Conservation (phyloP, 192 early-diverging fungal genomes). For the Spinellus fusiger region DNA sequence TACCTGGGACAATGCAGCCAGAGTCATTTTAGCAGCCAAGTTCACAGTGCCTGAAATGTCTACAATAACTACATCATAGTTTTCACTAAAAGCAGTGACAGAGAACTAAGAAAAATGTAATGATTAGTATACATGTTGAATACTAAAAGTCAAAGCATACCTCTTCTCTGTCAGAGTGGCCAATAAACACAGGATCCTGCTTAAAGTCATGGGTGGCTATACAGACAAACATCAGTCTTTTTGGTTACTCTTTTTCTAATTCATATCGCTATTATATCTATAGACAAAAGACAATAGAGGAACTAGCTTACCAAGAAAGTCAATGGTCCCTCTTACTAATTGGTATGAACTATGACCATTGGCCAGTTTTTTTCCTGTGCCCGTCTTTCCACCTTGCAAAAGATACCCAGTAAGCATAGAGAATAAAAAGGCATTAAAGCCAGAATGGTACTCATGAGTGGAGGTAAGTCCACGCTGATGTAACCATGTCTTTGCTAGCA, state of each 20-base stretch:
- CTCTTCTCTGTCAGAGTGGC: constrained; percentile 49
- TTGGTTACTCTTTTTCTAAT: no score
- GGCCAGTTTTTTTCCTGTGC: constrained; percentile 57
- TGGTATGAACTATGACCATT: constrained; percentile 78
- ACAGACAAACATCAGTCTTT: not conserved
- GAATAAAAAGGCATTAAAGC: constrained; percentile 75
- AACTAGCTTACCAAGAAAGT: constrained; percentile 56
- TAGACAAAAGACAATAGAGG: not conserved
- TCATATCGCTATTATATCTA: no score
- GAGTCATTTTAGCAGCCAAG: constrained; percentile 64
- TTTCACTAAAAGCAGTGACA: constrained; percentile 46
- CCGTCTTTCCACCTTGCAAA: constrained; percentile 52
- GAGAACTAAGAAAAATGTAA: constrained; percentile 46
- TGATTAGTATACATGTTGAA: constrained; percentile 6
- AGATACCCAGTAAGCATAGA: constrained; percentile 87
- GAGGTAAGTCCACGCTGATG: constrained; percentile 65
- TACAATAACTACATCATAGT: constrained; percentile 78
- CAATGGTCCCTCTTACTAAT: constrained; percentile 78
- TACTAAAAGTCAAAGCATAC: constrained; percentile 28
- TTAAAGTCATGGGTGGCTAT: constrained; percentile 62
- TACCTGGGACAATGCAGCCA: constrained; percentile 59
- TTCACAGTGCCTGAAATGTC: constrained; percentile 84
- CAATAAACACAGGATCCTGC: constrained; percentile 63
- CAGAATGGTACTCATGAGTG: constrained; percentile 27
- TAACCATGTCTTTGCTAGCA: constrained; percentile 83